phyloP scores from a whole-genome alignment of 306 rosid species.

The Pachyrhizus erosus region DNA sequence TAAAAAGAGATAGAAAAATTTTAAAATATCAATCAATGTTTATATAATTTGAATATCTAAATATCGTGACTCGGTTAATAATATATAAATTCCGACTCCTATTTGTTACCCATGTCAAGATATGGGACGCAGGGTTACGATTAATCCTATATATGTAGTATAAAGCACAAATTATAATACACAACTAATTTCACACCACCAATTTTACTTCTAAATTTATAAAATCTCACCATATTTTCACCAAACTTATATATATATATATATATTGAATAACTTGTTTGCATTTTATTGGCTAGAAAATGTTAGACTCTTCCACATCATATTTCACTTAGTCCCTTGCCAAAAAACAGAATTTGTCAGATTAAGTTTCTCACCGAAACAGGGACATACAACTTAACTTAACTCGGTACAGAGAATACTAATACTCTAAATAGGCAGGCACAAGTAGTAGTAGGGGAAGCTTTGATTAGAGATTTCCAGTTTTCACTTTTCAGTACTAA shows the following conservation, averaged over 20 bases:
- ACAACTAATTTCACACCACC: no score
- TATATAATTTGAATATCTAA: no score
- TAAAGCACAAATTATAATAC: no score
- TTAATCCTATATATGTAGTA: no score
- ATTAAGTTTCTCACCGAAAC: background rate
- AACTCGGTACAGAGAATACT: background rate
- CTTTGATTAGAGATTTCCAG: constrained; percentile 12
- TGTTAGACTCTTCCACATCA: background rate
- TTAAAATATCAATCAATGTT: no score
- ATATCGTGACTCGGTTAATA: no score
- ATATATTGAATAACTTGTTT: no score
- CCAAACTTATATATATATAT: background rate
- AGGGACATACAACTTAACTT: background rate
- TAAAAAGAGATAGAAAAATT: no score
- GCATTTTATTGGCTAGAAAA: background rate
- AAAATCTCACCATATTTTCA: background rate
- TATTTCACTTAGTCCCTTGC: no score
- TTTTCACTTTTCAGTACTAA: constrained; percentile 30
- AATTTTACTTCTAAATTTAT: background rate
- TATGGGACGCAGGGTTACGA: no score
- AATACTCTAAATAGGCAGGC: background rate
- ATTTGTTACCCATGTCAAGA: no score
- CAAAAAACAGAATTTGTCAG: background rate
- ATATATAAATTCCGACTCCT: no score
- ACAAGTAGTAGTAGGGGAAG: background rate